phyloP scores from a whole-genome alignment of 768 basidiomycete genomes.

The Boletus insuetus region DNA sequence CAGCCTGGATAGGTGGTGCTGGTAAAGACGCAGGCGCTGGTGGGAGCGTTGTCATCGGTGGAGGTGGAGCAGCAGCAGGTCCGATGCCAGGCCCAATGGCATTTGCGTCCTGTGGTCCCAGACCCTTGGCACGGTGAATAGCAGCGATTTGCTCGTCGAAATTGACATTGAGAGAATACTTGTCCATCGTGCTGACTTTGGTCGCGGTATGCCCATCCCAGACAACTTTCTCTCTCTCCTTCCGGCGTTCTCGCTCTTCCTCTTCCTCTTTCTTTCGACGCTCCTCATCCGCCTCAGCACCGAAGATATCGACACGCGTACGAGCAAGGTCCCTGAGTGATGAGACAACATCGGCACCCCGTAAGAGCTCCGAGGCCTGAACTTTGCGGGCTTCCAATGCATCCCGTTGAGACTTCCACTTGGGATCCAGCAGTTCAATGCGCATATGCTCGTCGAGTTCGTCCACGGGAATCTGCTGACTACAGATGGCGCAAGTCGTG shows the following conservation, averaged over 20 bases:
- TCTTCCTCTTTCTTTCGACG: slow-evolving; percentile 84
- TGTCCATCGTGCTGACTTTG: slow-evolving; percentile 88
- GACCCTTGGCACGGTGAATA: slow-evolving; percentile 89
- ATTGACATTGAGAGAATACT: slow-evolving; percentile 90
- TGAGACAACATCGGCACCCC: slow-evolving; percentile 90
- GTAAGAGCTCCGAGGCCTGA: slow-evolving; percentile 82
- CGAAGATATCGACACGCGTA: slow-evolving; percentile 97
- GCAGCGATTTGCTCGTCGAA: slow-evolving; percentile 98
- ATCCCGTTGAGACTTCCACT: slow-evolving; percentile 96
- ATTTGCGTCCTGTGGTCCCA: slow-evolving; percentile 76
- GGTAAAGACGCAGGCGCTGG: slow-evolving; percentile 73
- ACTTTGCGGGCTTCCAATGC: slow-evolving; percentile 85
- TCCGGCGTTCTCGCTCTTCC: slow-evolving; percentile 73
- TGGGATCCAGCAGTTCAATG: slow-evolving; percentile 94
- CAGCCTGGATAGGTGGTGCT: slow-evolving; percentile 54
- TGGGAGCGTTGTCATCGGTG: slow-evolving; percentile 59
- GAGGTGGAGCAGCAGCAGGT: slow-evolving; percentile 68
- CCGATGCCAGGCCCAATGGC: slow-evolving; percentile 89
- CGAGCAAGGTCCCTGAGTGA: slow-evolving; percentile 91
- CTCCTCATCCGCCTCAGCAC: slow-evolving; percentile 91
- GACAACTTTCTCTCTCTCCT: slow-evolving; percentile 91
- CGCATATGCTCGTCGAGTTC: slow-evolving; percentile 98
- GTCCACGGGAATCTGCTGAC: slow-evolving; percentile 94
- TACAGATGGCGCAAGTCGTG: slow-evolving; percentile 90
- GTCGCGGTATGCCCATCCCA: slow-evolving; percentile 99